Evolutionary conservation across 305 asterid species (phyloP), one percentile per base, ranked within the genome.

Genomic region (Solanum hybrid): DNA sequence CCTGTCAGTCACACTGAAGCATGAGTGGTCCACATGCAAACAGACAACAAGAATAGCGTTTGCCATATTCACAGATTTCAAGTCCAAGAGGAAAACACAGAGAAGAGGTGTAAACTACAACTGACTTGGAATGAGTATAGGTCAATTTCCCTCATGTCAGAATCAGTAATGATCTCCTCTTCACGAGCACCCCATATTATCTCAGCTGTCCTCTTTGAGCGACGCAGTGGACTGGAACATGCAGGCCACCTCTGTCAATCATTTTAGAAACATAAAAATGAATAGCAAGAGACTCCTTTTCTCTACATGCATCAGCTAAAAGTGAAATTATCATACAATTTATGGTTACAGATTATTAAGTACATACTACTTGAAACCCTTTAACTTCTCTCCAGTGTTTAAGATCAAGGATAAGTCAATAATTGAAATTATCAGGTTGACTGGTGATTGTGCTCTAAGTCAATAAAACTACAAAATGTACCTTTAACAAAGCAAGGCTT

Each of bases 181-280:
- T 90, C 86, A n/a, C 99, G 98, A 64, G 93, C 89, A 87, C 91
- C 93, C 99, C 99, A 97, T 91, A 97, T 97, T 92, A 97, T 94
- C 92, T 97, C 99, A 42, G 99, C 99, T 1, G 99, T 96, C 92
- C 95, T 96, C 94, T 96, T 96, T 76, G 99, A 97, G 93, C 99
- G 93, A 79, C n/a, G 92, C 91, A 97, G 94, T 66, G 99, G 99
- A 85, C 99, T 97, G 96, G 90, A 95, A 88, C 76, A 88, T 66
- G 86, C 31, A 78, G 36, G 64, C 87, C 35, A 32, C 89, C 46
- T 35, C 86, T 84, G 88, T 91, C 64, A 89, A 71, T 36, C 78
- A 36, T 79, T 80, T 79, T 34, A 46, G 88, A 60, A 90, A 86
- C 40, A 88, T 78, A 76, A 35, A 56, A 87, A 72, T 27, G 24